phyloP scores from a whole-genome alignment of 768 basidiomycete genomes.

The Galerina sulciceps region DNA sequence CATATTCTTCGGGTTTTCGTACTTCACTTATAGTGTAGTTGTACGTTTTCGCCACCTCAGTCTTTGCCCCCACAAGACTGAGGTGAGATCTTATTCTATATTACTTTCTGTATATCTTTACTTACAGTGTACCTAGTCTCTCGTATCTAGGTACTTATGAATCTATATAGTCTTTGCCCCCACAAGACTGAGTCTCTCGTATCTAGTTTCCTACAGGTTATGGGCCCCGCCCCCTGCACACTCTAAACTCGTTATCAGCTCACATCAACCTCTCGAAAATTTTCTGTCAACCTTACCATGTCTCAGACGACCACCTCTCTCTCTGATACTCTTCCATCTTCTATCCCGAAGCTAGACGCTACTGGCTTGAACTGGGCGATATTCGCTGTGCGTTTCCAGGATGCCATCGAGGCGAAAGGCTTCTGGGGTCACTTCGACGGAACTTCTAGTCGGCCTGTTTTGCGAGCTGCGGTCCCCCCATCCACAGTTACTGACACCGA shows the following conservation, averaged over 20 bases:
- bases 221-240: conserved; percentile 21
- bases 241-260: conserved; percentile 2
- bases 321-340: conserved; percentile 24
- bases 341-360: conserved; percentile 35
- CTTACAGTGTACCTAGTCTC: no score
- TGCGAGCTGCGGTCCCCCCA: not conserved
- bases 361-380: conserved; percentile 37
- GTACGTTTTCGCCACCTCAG: no score
- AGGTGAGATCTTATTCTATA: no score
- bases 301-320: conserved; percentile 22
- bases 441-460: conserved; percentile 9
- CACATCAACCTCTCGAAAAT: not conserved
- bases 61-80: no score
- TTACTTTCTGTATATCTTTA: no score
- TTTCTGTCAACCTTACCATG: conserved; percentile 7
- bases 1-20: no score
- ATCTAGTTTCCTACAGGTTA: conserved; percentile 17
- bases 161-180: not conserved
- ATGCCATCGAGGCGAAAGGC: conserved; percentile 31
- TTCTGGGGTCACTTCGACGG: conserved; percentile 34
- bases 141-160: no score
- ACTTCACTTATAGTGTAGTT: no score
- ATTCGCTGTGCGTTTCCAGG: conserved; percentile 28
- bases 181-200: not conserved
- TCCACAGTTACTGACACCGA: conserved; percentile 4